These are phyloP conservation scores for Plasmodium billcollinsi DNA, from an alignment of 169 alveolate genomes.

Conservation along the genomic window DNA sequence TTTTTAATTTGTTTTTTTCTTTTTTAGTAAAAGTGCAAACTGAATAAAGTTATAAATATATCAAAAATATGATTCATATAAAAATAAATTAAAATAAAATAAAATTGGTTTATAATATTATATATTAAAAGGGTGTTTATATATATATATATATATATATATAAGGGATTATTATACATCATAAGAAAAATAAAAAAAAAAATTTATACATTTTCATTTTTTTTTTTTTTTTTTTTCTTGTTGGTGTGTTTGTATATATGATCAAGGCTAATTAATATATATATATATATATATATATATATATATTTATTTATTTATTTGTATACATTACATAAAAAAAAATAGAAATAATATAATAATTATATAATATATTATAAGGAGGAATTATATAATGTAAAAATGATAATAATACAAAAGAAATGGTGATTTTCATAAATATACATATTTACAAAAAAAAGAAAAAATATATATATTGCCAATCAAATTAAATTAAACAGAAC, in stretches of 20 bases:
- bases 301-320: background rate
- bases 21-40: no score
- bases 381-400: background rate
- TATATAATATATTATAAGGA: background rate
- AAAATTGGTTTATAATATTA: no score
- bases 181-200: no score
- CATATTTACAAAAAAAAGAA: constrained; percentile 30
- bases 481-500: constrained; percentile 44
- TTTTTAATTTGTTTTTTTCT: no score
- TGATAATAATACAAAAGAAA: background rate
- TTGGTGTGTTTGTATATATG: no score
- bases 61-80: no score
- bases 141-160: background rate
- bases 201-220: no score
- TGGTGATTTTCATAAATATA: background rate
- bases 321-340: background rate
- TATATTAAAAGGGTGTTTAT: no score
- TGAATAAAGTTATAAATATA: no score
- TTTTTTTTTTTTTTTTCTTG: no score
- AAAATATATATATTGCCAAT: background rate
- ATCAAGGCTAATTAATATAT: background rate
- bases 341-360: background rate
- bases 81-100: no score
- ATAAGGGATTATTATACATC: no score
- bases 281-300: constrained; percentile 3